Evolutionary conservation across 2,329 filamentous ascomycete genomes (phyloP), one percentile per base, ranked within the genome.

Genomic region (Exserohilum rostratum): DNA sequence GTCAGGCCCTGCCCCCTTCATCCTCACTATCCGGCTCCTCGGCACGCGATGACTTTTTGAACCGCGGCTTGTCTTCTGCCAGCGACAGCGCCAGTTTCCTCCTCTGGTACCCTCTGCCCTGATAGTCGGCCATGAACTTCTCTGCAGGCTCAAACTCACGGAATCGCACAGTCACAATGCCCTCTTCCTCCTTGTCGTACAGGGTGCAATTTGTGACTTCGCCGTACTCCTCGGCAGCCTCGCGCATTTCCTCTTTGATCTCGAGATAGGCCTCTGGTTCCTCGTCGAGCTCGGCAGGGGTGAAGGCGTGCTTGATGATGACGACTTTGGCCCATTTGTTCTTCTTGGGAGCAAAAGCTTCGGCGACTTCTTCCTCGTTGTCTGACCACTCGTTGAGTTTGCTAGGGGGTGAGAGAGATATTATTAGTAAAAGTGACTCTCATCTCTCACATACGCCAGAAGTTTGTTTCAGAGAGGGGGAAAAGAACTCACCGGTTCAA

Each of bases 381-480:
- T 97, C 93, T 69, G 91, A 90, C 95, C 95, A 99, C 75, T 98
- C 93, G 3, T 92, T 90, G 30, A 98, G 85, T 77, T 93, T 93
- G 44, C 91, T 93, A n/a, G n/a, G n/a, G n/a, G n/a, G 68, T 50
- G 25, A 3, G 22, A 25, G 25, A 2, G n/a, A n/a, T n/a, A n/a
- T n/a, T n/a, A n/a, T n/a, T n/a, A n/a, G n/a, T n/a, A n/a, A n/a
- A n/a, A n/a, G n/a, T n/a, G n/a, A n/a, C n/a, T n/a, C n/a, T n/a
- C n/a, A n/a, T n/a, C n/a, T n/a, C n/a, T n/a, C n/a, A n/a, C n/a
- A n/a, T n/a, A n/a, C n/a, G n/a, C n/a, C n/a, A n/a, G n/a, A n/a
- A n/a, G n/a, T n/a, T n/a, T n/a, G n/a, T n/a, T n/a, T n/a, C n/a
- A n/a, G n/a, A n/a, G n/a, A 2, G 12, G 1, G 12, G 25, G 68